A percentile compares a stretch with the other conserved stretches of the same genome.
Conservation (phyloP, 495 filamentous ascomycete genomes). For the Astrothelium subdiscretum region DNA sequence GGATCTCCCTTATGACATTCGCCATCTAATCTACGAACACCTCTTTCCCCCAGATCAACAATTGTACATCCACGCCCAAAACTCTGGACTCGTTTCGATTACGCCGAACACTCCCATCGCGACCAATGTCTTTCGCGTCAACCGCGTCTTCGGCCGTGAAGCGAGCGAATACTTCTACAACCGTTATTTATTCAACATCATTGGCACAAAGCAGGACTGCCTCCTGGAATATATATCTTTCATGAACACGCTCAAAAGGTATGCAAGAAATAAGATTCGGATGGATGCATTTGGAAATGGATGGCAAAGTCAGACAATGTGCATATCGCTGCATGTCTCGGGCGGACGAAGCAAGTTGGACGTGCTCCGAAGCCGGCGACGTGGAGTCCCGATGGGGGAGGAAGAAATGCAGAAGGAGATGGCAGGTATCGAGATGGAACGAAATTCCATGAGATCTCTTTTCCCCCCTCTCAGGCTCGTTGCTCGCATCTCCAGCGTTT, state of each 20-base stretch:
- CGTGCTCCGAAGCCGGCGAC: constrained; percentile 4
- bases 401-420: constrained; percentile 8
- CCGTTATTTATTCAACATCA: constrained; percentile 15
- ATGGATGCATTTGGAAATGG: constrained; percentile 18
- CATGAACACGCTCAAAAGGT: constrained; percentile 6
- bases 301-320: constrained; percentile 15
- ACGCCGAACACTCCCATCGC: constrained; percentile 2
- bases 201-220: constrained; percentile 13
- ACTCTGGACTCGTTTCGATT: neutral
- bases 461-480: neutral
- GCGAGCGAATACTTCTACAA: constrained; percentile 13
- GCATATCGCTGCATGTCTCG: constrained; percentile 14
- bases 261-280: constrained; percentile 8
- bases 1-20: constrained; percentile 15
- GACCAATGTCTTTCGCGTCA: neutral
- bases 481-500: neutral
- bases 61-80: constrained; percentile 14
- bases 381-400: constrained; percentile 10
- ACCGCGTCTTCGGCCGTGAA: constrained; percentile 5
- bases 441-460: neutral
- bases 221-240: constrained; percentile 9
- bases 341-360: constrained; percentile 8
- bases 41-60: constrained; percentile 10
- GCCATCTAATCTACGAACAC: constrained; percentile 14
- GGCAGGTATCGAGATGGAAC: neutral